Conservation (phyloP, 169 alveolate species). For the Blepharisma undulans region DNA sequence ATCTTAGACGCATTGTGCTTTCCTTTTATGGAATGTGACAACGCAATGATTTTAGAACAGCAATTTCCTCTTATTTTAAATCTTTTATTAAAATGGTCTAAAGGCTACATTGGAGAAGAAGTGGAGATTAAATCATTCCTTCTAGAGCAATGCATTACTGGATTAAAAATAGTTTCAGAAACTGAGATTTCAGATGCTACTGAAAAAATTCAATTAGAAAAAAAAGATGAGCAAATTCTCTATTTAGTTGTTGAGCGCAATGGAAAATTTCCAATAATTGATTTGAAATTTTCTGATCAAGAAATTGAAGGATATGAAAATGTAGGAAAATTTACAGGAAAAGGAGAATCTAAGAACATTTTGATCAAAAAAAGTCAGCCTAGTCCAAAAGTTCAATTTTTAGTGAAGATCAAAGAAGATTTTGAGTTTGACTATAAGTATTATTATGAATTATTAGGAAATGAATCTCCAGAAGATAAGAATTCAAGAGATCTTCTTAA, state of each 20-base stretch:
- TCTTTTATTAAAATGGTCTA: not conserved
- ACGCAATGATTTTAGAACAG: slow-evolving; percentile 22
- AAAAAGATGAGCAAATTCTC: not conserved
- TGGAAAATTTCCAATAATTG: not conserved
- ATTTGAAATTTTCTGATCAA: not conserved
- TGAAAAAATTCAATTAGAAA: not conserved
- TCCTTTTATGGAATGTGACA: slow-evolving; percentile 15
- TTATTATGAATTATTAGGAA: not conserved
- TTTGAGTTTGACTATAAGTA: too few species aligned
- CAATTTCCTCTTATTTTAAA: not conserved
- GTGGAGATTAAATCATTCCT: not conserved
- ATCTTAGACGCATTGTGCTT: slow-evolving; percentile 23
- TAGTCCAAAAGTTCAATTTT: not conserved
- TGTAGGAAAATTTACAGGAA: not conserved
- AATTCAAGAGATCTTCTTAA: not conserved
- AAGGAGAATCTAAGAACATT: not conserved
- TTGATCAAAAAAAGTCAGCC: not conserved
- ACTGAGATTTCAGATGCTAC: not conserved
- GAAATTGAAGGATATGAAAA: not conserved
- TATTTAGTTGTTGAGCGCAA: not conserved
- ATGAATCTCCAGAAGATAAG: not conserved
- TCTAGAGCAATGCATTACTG: slow-evolving; percentile 11
- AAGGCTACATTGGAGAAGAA: slow-evolving; percentile 29
- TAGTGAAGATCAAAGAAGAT: not conserved
- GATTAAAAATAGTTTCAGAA: not conserved